Evolutionary conservation across 352 stramenopile species (phyloP).

Genomic region (Phytophthora kernoviae): DNA sequence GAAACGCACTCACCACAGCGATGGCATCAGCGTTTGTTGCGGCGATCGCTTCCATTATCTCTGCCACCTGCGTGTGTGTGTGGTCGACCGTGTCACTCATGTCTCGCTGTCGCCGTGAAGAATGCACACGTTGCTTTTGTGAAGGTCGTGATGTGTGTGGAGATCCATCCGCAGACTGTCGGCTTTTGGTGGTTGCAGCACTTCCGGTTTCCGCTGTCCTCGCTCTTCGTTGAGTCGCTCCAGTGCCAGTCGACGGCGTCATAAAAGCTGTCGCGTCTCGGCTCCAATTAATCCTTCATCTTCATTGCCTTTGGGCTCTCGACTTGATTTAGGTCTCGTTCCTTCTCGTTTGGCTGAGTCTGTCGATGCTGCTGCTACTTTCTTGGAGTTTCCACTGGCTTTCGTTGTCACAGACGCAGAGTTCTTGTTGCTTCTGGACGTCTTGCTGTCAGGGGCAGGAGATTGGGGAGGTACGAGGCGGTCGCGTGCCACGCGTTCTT

Average conservation of each 20-base stretch:
- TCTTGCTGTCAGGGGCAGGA: constrained; percentile 13
- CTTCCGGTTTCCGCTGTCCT: constrained; percentile 13
- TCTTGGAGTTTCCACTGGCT: neutral
- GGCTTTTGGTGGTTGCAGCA: constrained; percentile 16
- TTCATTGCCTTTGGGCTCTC: neutral
- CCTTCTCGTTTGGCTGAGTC: constrained; percentile 5
- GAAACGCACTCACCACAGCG: constrained; percentile 52
- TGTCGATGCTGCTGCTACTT: neutral
- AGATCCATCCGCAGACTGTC: constrained; percentile 11
- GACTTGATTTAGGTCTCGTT: constrained; percentile 12
- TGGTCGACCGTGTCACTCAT: constrained; percentile 51
- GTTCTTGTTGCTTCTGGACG: constrained; percentile 9
- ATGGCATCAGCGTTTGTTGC: constrained; percentile 43
- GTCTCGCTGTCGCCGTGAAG: constrained; percentile 40
- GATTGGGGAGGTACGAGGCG: constrained; percentile 28
- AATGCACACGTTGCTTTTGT: constrained; percentile 13
- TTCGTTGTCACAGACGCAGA: neutral
- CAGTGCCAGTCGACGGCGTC: neutral
- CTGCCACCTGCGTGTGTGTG: constrained; percentile 60
- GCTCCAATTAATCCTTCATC: constrained; percentile 8
- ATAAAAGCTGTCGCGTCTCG: neutral
- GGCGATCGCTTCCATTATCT: constrained; percentile 53
- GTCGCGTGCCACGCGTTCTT: constrained; percentile 49
- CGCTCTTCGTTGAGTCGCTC: constrained; percentile 13
- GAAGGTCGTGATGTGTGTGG: constrained; percentile 13